Evolutionary conservation across 2,329 filamentous ascomycete genomes (phyloP).

Genomic region (Xylaria multiplex): DNA sequence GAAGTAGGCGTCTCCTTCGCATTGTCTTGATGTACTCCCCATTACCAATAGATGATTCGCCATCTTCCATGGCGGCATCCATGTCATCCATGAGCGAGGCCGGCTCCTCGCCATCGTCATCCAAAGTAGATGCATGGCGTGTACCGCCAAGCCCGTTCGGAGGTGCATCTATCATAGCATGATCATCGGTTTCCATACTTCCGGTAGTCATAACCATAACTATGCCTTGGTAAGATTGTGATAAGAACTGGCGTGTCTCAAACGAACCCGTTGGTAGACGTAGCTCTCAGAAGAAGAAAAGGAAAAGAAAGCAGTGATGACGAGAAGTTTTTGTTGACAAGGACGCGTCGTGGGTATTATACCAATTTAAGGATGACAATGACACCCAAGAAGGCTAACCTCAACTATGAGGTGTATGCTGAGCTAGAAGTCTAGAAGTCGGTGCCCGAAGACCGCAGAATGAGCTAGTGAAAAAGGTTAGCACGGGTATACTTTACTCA

Average conservation of each 20-base stretch:
- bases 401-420: conserved; percentile 8
- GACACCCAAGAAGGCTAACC: neutral
- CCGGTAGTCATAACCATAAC: conserved; percentile 12
- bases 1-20: conserved; percentile 62
- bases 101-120: conserved; percentile 32
- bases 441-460: conserved; percentile 32
- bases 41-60: conserved; percentile 47
- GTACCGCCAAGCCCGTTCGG: conserved; percentile 54
- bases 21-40: conserved; percentile 54
- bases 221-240: neutral
- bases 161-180: conserved; percentile 56
- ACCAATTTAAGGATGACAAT: neutral
- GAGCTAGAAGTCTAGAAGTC: conserved; percentile 1
- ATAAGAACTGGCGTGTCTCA: neutral
- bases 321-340: neutral
- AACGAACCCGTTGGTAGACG: neutral
- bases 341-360: neutral
- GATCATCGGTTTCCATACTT: conserved; percentile 56
- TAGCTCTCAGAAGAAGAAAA: too few relatives aligned
- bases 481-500: conserved; percentile 6
- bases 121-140: conserved; percentile 44
- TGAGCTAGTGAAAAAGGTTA: conserved; percentile 27
- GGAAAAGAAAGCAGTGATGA: neutral
- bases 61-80: conserved; percentile 50
- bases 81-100: conserved; percentile 49